A percentile compares a stretch with the other conserved stretches of the same genome.
phyloP scores from a whole-genome alignment of 2,329 filamentous ascomycete species.

The Fusarium kyushuense region DNA sequence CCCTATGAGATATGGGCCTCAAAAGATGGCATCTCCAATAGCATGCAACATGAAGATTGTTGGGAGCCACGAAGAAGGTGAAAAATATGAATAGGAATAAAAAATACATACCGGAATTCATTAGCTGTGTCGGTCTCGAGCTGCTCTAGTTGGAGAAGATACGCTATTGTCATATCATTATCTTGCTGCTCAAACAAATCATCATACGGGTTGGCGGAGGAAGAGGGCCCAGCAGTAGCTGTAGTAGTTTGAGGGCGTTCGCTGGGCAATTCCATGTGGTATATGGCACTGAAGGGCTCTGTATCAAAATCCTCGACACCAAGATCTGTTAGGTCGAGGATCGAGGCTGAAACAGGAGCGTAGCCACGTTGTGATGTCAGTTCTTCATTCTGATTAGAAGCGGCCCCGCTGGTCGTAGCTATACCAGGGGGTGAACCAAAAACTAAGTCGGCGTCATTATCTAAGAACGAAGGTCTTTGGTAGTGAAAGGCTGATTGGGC shows the following conservation, averaged over 20 bases:
- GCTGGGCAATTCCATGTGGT: background rate
- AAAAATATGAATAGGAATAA: no score
- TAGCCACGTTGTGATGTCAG: conserved; percentile 28
- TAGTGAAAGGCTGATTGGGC: conserved; percentile 34
- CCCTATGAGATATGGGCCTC: background rate
- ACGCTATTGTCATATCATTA: conserved; percentile 48
- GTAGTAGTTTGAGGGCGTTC: background rate
- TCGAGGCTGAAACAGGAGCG: conserved; percentile 39
- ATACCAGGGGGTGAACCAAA: conserved; percentile 1
- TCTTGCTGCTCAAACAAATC: conserved; percentile 50
- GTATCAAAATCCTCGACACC: conserved; percentile 9
- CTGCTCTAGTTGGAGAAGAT: conserved; percentile 48
- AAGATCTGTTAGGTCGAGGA: conserved; percentile 32
- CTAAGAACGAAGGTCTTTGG: conserved; percentile 38
- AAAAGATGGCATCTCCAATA: background rate
- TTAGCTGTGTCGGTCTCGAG: conserved; percentile 45
- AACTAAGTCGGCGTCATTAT: conserved; percentile 39
- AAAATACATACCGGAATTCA: conserved; percentile 50
- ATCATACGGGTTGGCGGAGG: conserved; percentile 49
- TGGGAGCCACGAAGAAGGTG: background rate
- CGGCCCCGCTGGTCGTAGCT: conserved; percentile 5
- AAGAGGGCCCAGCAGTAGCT: conserved; percentile 22
- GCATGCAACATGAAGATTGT: conserved; percentile 3
- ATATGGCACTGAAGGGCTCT: background rate
- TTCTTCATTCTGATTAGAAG: conserved; percentile 2